Evolutionary conservation across 805 yeast species (phyloP).

Genomic region (Danielozyma ontarioensis): DNA sequence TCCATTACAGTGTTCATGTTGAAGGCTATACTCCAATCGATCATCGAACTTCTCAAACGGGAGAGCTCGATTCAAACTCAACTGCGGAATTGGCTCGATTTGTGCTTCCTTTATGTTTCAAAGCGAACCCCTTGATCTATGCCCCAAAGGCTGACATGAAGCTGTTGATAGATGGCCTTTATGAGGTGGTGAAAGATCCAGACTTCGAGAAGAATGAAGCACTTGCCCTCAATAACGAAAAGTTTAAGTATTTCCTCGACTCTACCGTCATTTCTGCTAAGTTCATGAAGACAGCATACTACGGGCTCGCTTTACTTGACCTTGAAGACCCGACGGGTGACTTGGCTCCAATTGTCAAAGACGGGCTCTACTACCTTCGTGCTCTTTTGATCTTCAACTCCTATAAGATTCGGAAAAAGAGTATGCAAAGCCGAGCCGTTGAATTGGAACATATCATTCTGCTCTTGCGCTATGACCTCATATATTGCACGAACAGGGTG

Average conservation of each 20-base stretch:
- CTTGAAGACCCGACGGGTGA: constrained; percentile 21
- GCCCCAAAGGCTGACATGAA: constrained; percentile 70
- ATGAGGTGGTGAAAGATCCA: constrained; percentile 69
- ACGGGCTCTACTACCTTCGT: constrained; percentile 65
- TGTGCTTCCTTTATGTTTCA: constrained; percentile 51
- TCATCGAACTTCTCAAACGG: constrained; percentile 44
- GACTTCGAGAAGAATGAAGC: constrained; percentile 33
- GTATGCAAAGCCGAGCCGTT: constrained; percentile 75
- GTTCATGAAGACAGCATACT: constrained; percentile 44
- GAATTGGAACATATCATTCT: constrained; percentile 73
- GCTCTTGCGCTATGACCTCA: constrained; percentile 60
- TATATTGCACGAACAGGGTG: constrained; percentile 59
- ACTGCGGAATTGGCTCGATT: constrained; percentile 40
- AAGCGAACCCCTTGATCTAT: constrained; percentile 54
- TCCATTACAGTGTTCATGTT: constrained; percentile 57
- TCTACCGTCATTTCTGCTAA: constrained; percentile 37
- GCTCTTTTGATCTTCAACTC: constrained; percentile 65
- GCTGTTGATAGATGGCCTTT: constrained; percentile 62
- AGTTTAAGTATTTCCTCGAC: constrained; percentile 44
- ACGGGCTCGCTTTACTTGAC: constrained; percentile 39
- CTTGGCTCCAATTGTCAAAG: constrained; percentile 24
- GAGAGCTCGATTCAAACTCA: constrained; percentile 21
- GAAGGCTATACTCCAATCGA: constrained; percentile 61
- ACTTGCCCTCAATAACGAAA: constrained; percentile 42
- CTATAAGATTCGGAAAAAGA: constrained; percentile 65